phyloP scores from a whole-genome alignment of 371 early-diverging fungal genomes.

The Lichtheimia ornata region DNA sequence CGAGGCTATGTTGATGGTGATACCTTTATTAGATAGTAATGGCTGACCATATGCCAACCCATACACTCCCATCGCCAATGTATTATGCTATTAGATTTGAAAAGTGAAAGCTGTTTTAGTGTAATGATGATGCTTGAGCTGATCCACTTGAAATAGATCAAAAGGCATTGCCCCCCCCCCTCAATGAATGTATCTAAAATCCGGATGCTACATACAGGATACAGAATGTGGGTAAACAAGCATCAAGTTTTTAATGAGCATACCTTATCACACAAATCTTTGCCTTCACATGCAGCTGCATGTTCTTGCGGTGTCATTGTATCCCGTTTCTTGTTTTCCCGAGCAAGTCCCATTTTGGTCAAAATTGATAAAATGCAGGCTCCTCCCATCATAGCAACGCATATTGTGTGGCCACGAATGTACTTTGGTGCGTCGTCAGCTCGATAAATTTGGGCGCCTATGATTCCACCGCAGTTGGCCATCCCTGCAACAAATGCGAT shows the following conservation, averaged over 20 bases:
- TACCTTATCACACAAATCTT: slow-evolving; percentile 54
- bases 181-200: slow-evolving; percentile 47
- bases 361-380: slow-evolving; percentile 34
- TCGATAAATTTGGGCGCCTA: slow-evolving; percentile 64
- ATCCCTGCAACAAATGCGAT: slow-evolving; percentile 59
- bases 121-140: no score
- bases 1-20: no score
- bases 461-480: slow-evolving; percentile 32
- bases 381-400: slow-evolving; percentile 44
- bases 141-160: no score
- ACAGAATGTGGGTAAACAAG: neutral
- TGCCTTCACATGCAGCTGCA: slow-evolving; percentile 38
- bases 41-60: no score
- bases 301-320: slow-evolving; percentile 37
- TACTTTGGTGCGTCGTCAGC: slow-evolving; percentile 60
- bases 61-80: no score
- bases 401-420: slow-evolving; percentile 45
- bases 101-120: no score
- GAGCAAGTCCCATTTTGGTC: slow-evolving; percentile 37
- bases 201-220: slow-evolving; percentile 42
- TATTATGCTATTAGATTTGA: no score
- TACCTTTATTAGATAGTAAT: no score
- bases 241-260: neutral
- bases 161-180: neutral
- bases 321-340: slow-evolving; percentile 12